phyloP scores from a whole-genome alignment of 2,329 filamentous ascomycete genomes.

The Xylaria sp. region DNA sequence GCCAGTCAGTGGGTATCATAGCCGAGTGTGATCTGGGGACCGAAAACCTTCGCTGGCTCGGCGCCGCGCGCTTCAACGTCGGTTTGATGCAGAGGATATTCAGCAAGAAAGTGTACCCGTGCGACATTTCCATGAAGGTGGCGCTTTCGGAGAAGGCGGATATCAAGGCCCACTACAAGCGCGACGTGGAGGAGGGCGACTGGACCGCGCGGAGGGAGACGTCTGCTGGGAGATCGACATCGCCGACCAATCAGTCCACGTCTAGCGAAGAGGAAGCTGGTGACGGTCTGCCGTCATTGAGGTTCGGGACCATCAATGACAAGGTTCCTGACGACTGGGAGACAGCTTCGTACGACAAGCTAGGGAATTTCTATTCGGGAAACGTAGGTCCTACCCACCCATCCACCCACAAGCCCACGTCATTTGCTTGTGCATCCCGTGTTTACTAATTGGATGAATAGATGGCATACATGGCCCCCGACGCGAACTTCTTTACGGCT shows the following conservation, averaged over 20 bases:
- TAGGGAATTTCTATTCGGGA: constrained; percentile 92
- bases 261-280: constrained; percentile 37
- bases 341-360: constrained; percentile 69
- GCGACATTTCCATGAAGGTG: constrained; percentile 83
- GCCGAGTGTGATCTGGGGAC: constrained; percentile 90
- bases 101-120: constrained; percentile 79
- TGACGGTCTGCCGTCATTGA: constrained; percentile 68
- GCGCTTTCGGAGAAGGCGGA: constrained; percentile 74
- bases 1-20: constrained; percentile 85
- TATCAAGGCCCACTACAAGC: constrained; percentile 73
- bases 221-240: constrained; percentile 11
- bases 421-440: neutral
- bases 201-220: constrained; percentile 35
- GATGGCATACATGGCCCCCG: constrained; percentile 90
- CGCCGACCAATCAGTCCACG: constrained; percentile 26
- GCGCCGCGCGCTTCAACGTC: constrained; percentile 78
- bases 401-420: too few species aligned
- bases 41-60: constrained; percentile 93
- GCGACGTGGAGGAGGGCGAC: constrained; percentile 36
- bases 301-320: constrained; percentile 80
- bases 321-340: constrained; percentile 78
- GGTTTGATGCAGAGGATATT: constrained; percentile 80
- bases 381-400: constrained; percentile 60
- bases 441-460: constrained; percentile 36
- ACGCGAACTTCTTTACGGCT: constrained; percentile 85